Evolutionary conservation across 1,284 basidiomycete genomes (phyloP).

Genomic region (Fomitopsis palustris): DNA sequence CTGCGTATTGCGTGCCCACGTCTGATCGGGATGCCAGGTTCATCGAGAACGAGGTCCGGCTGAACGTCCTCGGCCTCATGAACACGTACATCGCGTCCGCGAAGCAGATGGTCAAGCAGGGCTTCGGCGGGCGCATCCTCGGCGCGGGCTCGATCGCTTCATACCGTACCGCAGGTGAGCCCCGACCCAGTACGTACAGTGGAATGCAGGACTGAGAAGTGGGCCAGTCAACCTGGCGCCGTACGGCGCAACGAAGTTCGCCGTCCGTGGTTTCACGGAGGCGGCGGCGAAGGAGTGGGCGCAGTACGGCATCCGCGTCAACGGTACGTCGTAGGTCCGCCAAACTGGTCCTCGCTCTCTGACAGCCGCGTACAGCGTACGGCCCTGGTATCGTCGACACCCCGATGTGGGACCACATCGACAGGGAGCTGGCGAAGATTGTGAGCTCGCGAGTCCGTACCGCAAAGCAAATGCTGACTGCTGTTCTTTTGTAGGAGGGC

Average conservation of each 20-base stretch:
- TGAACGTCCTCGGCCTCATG: slow-evolving; percentile 33
- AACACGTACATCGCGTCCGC: slow-evolving; percentile 37
- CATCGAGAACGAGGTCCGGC: slow-evolving; percentile 31
- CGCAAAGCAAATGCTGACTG: too few relatives aligned
- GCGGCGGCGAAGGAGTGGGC: slow-evolving; percentile 35
- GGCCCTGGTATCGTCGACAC: slow-evolving; percentile 34
- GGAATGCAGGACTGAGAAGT: slow-evolving; percentile 1
- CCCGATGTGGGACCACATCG: slow-evolving; percentile 36
- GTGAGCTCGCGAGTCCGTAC: slow-evolving; percentile 13
- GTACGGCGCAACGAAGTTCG: slow-evolving; percentile 40
- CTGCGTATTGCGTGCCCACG: neutral
- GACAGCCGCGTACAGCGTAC: slow-evolving; percentile 20
- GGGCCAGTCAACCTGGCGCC: slow-evolving; percentile 27
- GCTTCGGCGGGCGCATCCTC: slow-evolving; percentile 37
- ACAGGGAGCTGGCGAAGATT: slow-evolving; percentile 29
- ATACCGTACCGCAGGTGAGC: slow-evolving; percentile 28
- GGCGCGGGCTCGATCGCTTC: slow-evolving; percentile 33
- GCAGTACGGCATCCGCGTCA: slow-evolving; percentile 30
- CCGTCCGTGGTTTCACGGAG: slow-evolving; percentile 38
- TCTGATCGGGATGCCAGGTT: slow-evolving; percentile 16
- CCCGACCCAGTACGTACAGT: too few relatives aligned
- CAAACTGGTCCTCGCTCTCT: neutral
- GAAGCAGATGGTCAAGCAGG: slow-evolving; percentile 41
- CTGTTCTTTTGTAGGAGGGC: slow-evolving; percentile 26
- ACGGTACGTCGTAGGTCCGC: slow-evolving; percentile 18